These are phyloP conservation scores for Ceratobasidium sp. DNA, from an alignment of 1,284 basidiomycete genomes.

Conservation along the genomic window DNA sequence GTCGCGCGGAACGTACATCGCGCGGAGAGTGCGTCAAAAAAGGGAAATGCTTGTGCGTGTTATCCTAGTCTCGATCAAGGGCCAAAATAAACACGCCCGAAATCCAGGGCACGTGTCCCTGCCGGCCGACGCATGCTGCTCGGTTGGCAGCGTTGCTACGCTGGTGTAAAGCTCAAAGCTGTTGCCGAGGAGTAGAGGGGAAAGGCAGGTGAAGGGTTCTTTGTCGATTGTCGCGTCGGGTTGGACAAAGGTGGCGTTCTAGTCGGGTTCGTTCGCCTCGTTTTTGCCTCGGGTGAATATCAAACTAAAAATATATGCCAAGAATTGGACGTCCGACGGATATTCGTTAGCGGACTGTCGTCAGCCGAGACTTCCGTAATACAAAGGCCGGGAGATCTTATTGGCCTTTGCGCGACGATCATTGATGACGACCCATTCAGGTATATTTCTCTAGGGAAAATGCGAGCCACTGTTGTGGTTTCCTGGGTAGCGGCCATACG, in stretches of 20 bases:
- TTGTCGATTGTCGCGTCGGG: background rate
- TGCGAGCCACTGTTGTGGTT: constrained; percentile 24
- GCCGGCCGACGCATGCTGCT: background rate
- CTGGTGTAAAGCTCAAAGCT: background rate
- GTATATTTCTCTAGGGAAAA: constrained; percentile 18
- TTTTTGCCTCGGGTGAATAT: background rate
- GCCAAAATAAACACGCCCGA: too few species aligned
- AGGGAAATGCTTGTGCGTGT: constrained; percentile 5
- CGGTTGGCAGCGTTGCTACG: constrained; percentile 19
- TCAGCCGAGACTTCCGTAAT: constrained; percentile 14
- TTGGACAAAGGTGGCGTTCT: constrained; percentile 8
- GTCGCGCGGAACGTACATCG: background rate
- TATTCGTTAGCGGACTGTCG: constrained; percentile 7
- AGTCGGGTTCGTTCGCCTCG: constrained; percentile 6
- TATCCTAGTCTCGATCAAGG: background rate
- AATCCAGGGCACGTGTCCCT: background rate
- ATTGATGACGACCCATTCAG: constrained; percentile 32
- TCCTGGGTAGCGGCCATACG: constrained; percentile 15
- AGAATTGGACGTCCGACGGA: background rate
- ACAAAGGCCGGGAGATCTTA: constrained; percentile 20
- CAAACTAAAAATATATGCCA: constrained; percentile 22
- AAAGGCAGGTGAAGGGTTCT: background rate
- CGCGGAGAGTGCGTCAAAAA: background rate
- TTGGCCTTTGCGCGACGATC: background rate
- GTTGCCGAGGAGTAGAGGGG: background rate